phyloP scores from a whole-genome alignment of 2,329 filamentous ascomycete genomes.

The Metarhizium rileyi region DNA sequence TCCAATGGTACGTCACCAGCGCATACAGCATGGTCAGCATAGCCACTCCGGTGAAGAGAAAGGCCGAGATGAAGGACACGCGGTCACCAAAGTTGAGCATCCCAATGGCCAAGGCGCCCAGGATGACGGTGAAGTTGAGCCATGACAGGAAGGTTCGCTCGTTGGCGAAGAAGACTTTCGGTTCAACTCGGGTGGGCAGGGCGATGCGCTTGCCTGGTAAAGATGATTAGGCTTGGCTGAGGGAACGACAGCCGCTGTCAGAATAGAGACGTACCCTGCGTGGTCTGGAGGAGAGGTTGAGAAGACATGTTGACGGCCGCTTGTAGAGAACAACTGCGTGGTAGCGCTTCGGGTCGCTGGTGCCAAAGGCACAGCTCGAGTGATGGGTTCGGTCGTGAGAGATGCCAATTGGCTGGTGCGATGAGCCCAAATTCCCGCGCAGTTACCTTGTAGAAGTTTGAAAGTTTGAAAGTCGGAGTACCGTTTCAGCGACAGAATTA shows the following conservation, averaged over 20 bases:
- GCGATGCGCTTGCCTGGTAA: conserved; percentile 93
- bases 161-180: conserved; percentile 99
- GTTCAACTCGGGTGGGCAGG: conserved; percentile 93
- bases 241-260: neutral
- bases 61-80: conserved; percentile 86
- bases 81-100: conserved; percentile 97
- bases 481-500: neutral
- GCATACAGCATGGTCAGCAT: conserved; percentile 96
- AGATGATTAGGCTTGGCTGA: conserved; percentile 14
- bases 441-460: neutral
- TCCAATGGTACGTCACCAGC: conserved; percentile 91
- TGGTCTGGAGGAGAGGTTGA: conserved; percentile 90
- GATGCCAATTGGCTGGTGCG: neutral
- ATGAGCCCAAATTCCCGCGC: neutral
- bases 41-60: conserved; percentile 86
- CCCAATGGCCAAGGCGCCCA: conserved; percentile 90
- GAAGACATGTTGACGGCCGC: conserved; percentile 64
- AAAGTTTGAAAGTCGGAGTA: neutral
- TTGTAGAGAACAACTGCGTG: neutral
- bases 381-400: neutral
- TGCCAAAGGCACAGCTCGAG: neutral
- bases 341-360: neutral
- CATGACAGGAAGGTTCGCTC: conserved; percentile 98
- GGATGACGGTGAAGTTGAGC: conserved; percentile 99
- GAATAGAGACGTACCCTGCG: conserved; percentile 56